Evolutionary conservation across 1,139 yeast species (phyloP).

Genomic region (Meyerozyma carpophila): DNA sequence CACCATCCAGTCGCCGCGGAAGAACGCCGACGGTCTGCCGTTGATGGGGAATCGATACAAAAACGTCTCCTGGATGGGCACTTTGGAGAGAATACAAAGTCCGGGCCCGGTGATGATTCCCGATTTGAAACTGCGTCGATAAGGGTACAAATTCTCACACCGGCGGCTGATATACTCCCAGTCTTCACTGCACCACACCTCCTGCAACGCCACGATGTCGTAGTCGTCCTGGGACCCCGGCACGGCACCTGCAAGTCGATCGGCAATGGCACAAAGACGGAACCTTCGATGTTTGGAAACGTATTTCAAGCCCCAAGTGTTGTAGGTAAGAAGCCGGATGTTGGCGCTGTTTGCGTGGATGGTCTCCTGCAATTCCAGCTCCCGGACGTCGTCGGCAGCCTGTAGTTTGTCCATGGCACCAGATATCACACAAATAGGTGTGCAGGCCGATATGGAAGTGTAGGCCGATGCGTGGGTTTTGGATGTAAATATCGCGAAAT

Average conservation of each 20-base stretch:
- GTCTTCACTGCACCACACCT: slow-evolving; percentile 85
- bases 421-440: background rate
- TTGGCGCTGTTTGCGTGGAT: background rate
- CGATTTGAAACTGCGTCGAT: slow-evolving; percentile 64
- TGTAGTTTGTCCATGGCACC: background rate
- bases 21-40: slow-evolving; percentile 91
- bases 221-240: slow-evolving; percentile 40
- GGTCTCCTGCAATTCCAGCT: background rate
- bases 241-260: slow-evolving; percentile 43
- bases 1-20: slow-evolving; percentile 95
- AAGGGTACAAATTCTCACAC: slow-evolving; percentile 52
- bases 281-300: slow-evolving; percentile 65
- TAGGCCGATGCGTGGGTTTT: background rate
- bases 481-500: background rate
- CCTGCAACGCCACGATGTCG: slow-evolving; percentile 88
- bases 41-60: slow-evolving; percentile 83
- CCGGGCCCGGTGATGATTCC: slow-evolving; percentile 96
- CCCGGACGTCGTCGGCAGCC: background rate
- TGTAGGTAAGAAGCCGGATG: slow-evolving; percentile 51
- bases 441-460: too few relatives aligned
- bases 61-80: slow-evolving; percentile 77
- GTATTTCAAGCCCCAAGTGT: slow-evolving; percentile 86
- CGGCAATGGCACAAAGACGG: slow-evolving; percentile 72
- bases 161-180: slow-evolving; percentile 56
- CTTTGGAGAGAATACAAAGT: slow-evolving; percentile 72